Evolutionary conservation across 2,329 filamentous ascomycete species (phyloP).

Genomic region (Pseudogymnoascus sp.): DNA sequence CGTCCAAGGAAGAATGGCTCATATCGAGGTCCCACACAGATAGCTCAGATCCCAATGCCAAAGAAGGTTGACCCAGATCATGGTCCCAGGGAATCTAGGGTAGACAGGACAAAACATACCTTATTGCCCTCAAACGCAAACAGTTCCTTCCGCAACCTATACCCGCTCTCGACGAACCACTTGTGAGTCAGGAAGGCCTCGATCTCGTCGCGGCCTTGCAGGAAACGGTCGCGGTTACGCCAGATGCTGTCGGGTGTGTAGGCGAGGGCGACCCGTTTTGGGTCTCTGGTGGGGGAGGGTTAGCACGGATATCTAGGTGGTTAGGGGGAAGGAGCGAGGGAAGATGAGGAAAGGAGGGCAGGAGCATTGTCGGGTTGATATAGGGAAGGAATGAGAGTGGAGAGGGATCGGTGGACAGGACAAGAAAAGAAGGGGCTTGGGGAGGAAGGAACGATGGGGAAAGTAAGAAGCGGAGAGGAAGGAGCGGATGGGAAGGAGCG

Average conservation of each 20-base stretch:
- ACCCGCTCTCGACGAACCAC: conserved; percentile 64
- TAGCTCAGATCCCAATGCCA: no score
- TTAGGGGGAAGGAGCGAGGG: not conserved
- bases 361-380: no score
- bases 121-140: conserved; percentile 67
- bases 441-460: not conserved
- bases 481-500: not conserved
- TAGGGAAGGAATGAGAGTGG: not conserved
- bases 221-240: conserved; percentile 67
- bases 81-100: no score
- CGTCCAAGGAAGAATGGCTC: no score
- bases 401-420: not conserved
- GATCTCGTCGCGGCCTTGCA: conserved; percentile 61
- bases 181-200: conserved; percentile 61
- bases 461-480: not conserved
- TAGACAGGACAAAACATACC: conserved; percentile 24
- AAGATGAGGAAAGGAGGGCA: not conserved
- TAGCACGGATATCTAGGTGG: not conserved
- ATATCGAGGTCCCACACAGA: no score
- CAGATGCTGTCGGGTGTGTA: conserved; percentile 73
- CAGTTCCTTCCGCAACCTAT: conserved; percentile 72
- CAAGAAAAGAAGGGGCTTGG: not conserved
- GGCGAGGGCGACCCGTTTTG: conserved; percentile 29
- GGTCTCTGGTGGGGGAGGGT: not conserved
- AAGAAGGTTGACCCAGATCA: no score